Evolutionary conservation across 1,139 yeast genomes (phyloP).

Genomic region (Lodderomyces theae): DNA sequence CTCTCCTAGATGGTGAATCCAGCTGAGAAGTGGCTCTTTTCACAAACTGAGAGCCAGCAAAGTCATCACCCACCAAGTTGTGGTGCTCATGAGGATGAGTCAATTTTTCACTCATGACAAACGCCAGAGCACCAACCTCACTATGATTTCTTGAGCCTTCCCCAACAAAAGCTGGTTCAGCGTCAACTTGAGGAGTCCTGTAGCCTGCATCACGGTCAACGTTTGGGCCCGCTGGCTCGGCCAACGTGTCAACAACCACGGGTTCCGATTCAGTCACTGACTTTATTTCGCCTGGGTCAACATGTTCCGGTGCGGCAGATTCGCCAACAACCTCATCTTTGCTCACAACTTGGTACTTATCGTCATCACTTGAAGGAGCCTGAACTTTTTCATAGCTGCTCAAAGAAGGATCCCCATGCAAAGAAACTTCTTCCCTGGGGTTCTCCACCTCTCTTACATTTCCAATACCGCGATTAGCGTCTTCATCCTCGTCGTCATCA

Average conservation of each 20-base stretch:
- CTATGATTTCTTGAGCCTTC: not conserved
- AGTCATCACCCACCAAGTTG: not conserved
- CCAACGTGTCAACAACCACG: not conserved
- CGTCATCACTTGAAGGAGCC: conserved; percentile 3
- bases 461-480: not conserved
- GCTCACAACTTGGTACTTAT: not conserved
- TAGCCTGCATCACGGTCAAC: not conserved
- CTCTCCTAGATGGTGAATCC: not conserved
- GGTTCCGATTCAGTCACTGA: not conserved
- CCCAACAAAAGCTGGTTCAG: conserved; percentile 3
- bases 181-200: conserved; percentile 3
- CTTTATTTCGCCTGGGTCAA: not conserved
- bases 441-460: too few species aligned
- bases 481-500: conserved; percentile 8
- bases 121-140: conserved; percentile 9
- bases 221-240: conserved; percentile 4
- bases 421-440: not conserved
- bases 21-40: not conserved
- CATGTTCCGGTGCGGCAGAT: not conserved
- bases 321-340: not conserved
- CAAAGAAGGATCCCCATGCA: conserved; percentile 2
- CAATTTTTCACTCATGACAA: conserved; percentile 6
- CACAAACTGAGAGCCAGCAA: conserved; percentile 6
- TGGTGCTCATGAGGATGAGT: not conserved
- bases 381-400: conserved; percentile 4